Evolutionary conservation across 768 basidiomycete genomes (phyloP).

Genomic region (Chalciporus sphaerocephalus): DNA sequence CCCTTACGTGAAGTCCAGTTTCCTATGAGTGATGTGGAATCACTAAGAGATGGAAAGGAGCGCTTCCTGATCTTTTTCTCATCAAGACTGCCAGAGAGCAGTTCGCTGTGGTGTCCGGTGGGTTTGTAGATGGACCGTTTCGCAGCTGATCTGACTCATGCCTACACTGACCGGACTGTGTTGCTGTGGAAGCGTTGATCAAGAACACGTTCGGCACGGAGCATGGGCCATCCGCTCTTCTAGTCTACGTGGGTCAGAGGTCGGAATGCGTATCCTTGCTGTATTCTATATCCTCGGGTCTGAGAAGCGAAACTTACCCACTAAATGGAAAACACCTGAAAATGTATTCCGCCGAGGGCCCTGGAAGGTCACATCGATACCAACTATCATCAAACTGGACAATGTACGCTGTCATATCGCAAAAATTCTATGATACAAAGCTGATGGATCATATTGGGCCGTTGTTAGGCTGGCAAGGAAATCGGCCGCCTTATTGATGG

Average conservation of each 20-base stretch:
- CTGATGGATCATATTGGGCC: slow-evolving; percentile 26
- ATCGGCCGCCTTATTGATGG: slow-evolving; percentile 28
- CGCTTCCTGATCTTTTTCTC: slow-evolving; percentile 67
- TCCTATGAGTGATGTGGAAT: slow-evolving; percentile 32
- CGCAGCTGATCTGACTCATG: slow-evolving; percentile 7
- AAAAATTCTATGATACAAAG: neutral
- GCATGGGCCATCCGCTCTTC: slow-evolving; percentile 47
- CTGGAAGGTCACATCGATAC: slow-evolving; percentile 56
- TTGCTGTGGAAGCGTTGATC: slow-evolving; percentile 53
- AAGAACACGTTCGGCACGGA: slow-evolving; percentile 43
- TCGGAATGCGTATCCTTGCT: slow-evolving; percentile 45
- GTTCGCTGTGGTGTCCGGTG: slow-evolving; percentile 66
- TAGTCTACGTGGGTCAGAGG: slow-evolving; percentile 68
- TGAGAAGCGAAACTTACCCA: neutral
- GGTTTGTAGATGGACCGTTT: slow-evolving; percentile 18
- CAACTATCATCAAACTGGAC: slow-evolving; percentile 60
- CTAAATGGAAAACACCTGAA: slow-evolving; percentile 63
- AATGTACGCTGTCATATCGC: slow-evolving; percentile 42
- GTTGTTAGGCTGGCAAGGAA: slow-evolving; percentile 27
- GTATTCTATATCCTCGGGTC: neutral
- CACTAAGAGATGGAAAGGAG: slow-evolving; percentile 42
- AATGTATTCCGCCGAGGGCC: slow-evolving; percentile 60
- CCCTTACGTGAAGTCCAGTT: slow-evolving; percentile 42
- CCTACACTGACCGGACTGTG: slow-evolving; percentile 58
- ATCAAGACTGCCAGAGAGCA: slow-evolving; percentile 51